phyloP scores from a whole-genome alignment of 345 rosid genomes.

The Eucalyptus cloeziana region DNA sequence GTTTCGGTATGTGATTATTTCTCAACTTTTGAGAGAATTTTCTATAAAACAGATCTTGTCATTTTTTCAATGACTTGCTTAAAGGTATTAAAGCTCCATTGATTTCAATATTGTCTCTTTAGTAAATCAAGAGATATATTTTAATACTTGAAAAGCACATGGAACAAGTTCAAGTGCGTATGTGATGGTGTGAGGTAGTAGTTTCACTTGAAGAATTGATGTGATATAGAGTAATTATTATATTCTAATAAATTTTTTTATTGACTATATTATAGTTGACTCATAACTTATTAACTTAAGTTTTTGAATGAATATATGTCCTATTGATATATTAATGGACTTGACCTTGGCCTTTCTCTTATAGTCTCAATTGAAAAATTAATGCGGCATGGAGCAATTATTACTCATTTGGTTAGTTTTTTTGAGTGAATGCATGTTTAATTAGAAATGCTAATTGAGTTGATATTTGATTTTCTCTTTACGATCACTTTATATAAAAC shows the following conservation, averaged over 20 bases:
- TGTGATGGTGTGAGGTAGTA: not conserved
- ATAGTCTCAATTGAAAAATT: not conserved
- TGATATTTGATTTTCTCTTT: not conserved
- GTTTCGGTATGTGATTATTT: not conserved
- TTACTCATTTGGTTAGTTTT: not conserved
- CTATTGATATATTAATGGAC: not conserved
- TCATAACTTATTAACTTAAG: not conserved
- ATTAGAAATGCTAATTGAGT: not conserved
- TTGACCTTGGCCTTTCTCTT: not conserved
- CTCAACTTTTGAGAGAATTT: not conserved
- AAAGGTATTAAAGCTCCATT: not conserved
- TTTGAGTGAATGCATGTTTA: not conserved
- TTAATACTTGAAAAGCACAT: not conserved
- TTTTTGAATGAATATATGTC: not conserved
- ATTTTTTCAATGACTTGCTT: not conserved
- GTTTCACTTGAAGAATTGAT: not conserved
- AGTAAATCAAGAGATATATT: not conserved
- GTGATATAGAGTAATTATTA: not conserved
- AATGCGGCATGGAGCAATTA: not conserved
- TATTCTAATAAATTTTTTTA: not conserved
- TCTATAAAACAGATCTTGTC: not conserved
- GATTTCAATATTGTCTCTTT: not conserved
- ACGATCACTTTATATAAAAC: not conserved
- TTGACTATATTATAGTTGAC: not conserved
- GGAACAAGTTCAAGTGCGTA: not conserved